Conservation (phyloP, 2,329 filamentous ascomycete genomes). For the Stagonosporopsis rhizophila region DNA sequence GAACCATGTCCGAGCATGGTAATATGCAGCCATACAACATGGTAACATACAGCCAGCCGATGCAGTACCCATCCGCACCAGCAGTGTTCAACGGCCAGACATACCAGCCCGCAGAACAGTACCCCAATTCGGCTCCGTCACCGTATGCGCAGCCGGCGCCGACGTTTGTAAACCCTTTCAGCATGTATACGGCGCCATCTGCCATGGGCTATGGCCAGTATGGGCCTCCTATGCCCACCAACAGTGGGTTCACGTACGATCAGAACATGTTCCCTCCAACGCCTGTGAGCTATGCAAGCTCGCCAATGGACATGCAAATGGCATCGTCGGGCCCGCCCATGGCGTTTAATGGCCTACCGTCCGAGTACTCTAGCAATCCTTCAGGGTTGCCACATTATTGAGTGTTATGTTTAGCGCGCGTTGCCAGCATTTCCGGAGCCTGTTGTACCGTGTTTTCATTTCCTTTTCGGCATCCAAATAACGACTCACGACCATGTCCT, state of each 20-base stretch:
- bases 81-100: constrained; percentile 6
- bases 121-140: background rate
- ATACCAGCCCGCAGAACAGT: constrained; percentile 8
- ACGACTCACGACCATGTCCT: constrained; percentile 6
- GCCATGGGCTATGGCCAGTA: constrained; percentile 12
- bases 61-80: constrained; percentile 13
- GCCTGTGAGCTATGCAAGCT: constrained; percentile 7
- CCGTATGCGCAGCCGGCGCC: background rate
- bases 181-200: constrained; percentile 9
- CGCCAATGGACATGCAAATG: constrained; percentile 10
- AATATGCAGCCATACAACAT: constrained; percentile 7
- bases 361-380: constrained; percentile 9
- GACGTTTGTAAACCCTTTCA: constrained; percentile 18
- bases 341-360: constrained; percentile 21
- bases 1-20: constrained; percentile 5
- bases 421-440: constrained; percentile 15
- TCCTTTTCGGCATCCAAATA: background rate
- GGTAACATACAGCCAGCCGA: constrained; percentile 6
- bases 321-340: constrained; percentile 6
- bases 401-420: background rate
- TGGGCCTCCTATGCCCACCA: background rate
- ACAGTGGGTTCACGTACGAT: constrained; percentile 1
- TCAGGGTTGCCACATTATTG: background rate
- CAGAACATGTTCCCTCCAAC: constrained; percentile 5
- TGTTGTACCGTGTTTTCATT: constrained; percentile 7